These are phyloP conservation scores for Digitaria exilis DNA, from an alignment of 202 grass and related monocot genomes.

Conservation along the genomic window DNA sequence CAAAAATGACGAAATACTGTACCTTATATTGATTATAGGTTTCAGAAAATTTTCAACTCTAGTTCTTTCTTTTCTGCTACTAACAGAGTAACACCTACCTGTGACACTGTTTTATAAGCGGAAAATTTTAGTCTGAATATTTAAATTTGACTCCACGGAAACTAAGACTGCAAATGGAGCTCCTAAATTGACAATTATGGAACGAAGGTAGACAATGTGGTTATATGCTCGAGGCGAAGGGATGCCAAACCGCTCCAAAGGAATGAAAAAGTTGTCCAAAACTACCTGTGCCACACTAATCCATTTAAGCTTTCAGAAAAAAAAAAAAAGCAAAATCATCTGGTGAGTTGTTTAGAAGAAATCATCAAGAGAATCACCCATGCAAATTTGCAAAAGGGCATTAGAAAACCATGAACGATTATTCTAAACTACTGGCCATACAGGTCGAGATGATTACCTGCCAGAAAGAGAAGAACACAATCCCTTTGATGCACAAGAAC, in stretches of 20 bases:
- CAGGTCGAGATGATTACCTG: constrained; percentile 56
- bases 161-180: constrained; percentile 6
- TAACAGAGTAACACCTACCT: not conserved
- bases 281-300: not conserved
- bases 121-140: not conserved
- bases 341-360: not conserved
- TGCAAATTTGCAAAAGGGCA: constrained; percentile 7
- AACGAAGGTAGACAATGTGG: not conserved
- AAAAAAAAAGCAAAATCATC: no score
- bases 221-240: not conserved
- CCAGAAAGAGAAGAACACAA: constrained; percentile 99
- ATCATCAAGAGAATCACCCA: not conserved
- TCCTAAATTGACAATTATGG: not conserved
- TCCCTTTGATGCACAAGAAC: constrained; percentile 94
- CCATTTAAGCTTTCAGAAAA: not conserved
- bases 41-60: not conserved
- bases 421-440: constrained; percentile 7
- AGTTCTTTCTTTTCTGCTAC: not conserved
- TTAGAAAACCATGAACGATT: not conserved
- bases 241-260: not conserved
- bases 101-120: not conserved
- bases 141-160: constrained; percentile 9
- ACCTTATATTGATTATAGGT: not conserved
- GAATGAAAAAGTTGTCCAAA: constrained; percentile 16
- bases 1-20: not conserved